A percentile compares a stretch with the other conserved stretches of the same genome.
These are phyloP conservation scores for Flaveria sonorensis DNA, from an alignment of 129 eudicot species.

Conservation along the genomic window DNA sequence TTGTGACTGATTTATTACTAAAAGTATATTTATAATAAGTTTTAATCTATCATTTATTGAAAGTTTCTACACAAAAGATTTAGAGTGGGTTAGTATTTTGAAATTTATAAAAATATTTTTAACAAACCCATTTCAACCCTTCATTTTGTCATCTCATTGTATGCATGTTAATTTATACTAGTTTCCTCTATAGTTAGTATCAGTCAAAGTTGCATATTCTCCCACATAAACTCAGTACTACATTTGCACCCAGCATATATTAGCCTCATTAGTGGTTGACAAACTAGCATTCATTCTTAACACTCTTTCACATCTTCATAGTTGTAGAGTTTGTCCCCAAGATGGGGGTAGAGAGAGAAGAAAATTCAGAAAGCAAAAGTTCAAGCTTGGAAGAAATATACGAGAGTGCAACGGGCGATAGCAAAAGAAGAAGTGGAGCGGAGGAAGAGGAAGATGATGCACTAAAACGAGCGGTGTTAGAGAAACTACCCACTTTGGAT, in stretches of 20 bases:
- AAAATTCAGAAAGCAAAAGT: constrained; percentile 19
- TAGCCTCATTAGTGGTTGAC: neutral
- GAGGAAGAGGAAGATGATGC: constrained; percentile 48
- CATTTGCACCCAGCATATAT: neutral
- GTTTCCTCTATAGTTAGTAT: neutral
- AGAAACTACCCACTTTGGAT: constrained; percentile 54
- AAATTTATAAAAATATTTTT: neutral
- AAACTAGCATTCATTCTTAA: neutral
- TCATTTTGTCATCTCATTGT: neutral
- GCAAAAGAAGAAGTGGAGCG: constrained; percentile 28
- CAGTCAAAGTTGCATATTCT: neutral
- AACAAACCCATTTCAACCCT: neutral
- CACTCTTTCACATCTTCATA: neutral
- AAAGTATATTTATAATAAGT: neutral
- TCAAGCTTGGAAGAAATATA: constrained; percentile 27
- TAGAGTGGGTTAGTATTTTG: neutral
- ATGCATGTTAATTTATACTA: neutral
- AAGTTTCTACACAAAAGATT: neutral
- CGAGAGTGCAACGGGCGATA: constrained; percentile 26
- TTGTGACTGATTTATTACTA: neutral
- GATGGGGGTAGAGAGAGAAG: constrained; percentile 4
- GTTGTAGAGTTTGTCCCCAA: neutral
- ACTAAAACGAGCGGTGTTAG: constrained; percentile 47
- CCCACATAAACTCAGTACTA: neutral
- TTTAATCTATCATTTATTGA: neutral